Base-by-base conservation (phyloP, 2,329 filamentous ascomycete species). In the Pseudohalonectria lignicola region DNA sequence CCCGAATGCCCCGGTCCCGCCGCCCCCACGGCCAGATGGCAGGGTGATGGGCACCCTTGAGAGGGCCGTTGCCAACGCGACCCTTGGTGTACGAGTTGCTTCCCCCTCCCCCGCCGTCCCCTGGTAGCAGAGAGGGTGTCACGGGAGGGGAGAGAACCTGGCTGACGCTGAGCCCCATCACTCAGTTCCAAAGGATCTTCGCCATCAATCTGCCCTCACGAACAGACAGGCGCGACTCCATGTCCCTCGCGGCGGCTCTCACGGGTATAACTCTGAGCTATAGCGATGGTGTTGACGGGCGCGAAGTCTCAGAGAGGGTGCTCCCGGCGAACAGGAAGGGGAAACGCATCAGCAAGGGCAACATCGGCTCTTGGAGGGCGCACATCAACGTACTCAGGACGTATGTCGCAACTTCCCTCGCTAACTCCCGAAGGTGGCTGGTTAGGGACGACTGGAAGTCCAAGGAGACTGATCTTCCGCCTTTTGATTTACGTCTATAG, bases 151-250 rank as follows among this genome's bases (percentile, higher is more conserved):
- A n/a, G n/a, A n/a, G n/a, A n/a, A n/a, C n/a, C n/a, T n/a, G n/a
- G n/a, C n/a, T n/a, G n/a, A n/a, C n/a, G n/a, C n/a, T n/a, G n/a
- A n/a, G n/a, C n/a, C n/a, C n/a, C n/a, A n/a, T n/a, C n/a, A n/a
- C n/a, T n/a, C 31, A 73, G 69, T 75, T 75, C 43, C 55, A 67
- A 25, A 60, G 67, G 37, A 66, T 75, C 13, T 62, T 73, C 43
- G 66, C 69, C 18, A 60, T 76, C 33, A 71, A 67, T 34, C 58
- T 74, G 5, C 65, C 67, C 1, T 57, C 59, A 16, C 55, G 71
- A 4, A 66, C 61, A 17, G 71, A 76, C 44, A 62, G 69, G 9
- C 61, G 67, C 31, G 67, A 75, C 53, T 57, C 63, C 3, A 62
- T 74, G 47, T 54, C 59, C 1, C 53, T 72, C 6, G 63, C 65